Percentiles rank a stretch among this genome's conserved stretches.
phyloP scores from a whole-genome alignment of 2,329 filamentous ascomycete genomes.

The Pseudogymnoascus destructans region DNA sequence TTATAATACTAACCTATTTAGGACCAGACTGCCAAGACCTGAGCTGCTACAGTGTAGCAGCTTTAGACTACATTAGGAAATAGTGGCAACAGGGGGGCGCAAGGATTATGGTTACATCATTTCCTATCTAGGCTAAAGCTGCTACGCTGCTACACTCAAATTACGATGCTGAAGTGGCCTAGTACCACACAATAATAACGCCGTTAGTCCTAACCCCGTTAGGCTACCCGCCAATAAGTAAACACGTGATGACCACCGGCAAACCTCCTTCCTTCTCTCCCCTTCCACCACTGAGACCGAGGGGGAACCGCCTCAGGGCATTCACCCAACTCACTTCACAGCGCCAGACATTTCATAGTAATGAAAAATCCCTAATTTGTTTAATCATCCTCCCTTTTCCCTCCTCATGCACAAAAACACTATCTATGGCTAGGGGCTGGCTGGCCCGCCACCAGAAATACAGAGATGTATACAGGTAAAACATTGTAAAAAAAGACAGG shows the following conservation, averaged over 20 bases:
- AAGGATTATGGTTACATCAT: too few relatives aligned
- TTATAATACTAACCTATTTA: too few relatives aligned
- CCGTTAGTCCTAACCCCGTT: neutral
- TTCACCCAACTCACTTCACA: too few relatives aligned
- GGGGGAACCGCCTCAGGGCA: neutral
- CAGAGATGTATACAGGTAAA: neutral
- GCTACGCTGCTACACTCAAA: too few relatives aligned
- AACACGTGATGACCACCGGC: neutral
- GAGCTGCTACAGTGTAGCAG: too few relatives aligned
- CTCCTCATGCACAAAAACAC: neutral
- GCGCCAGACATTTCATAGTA: neutral
- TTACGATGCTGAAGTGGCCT: too few relatives aligned
- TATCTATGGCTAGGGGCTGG: neutral
- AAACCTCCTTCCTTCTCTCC: constrained; percentile 1
- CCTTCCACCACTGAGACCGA: neutral
- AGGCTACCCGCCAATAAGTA: neutral
- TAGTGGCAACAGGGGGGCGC: too few relatives aligned
- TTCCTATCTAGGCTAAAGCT: too few relatives aligned
- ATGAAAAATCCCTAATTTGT: neutral
- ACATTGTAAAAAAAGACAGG: neutral
- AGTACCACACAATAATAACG: neutral
- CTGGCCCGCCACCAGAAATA: neutral
- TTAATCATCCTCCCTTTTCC: neutral
- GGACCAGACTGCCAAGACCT: too few relatives aligned
- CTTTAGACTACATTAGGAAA: too few relatives aligned